phyloP scores from a whole-genome alignment of 257 asterid species.

The Nicotiana tabacum region DNA sequence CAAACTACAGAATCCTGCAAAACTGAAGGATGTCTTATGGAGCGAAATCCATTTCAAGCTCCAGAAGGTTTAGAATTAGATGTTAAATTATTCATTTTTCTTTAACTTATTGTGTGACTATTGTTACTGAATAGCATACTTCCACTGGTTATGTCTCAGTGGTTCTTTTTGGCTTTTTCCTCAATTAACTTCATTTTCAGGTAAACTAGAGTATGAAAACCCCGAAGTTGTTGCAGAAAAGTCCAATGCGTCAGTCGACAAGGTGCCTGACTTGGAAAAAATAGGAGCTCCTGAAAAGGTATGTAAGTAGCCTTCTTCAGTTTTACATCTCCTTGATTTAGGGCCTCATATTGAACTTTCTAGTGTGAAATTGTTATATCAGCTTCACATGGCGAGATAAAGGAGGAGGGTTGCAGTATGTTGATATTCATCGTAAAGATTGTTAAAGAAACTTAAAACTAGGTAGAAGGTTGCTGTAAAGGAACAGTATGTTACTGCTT shows the following conservation, averaged over 20 bases:
- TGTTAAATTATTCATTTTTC: not conserved
- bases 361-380: not conserved
- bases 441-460: not conserved
- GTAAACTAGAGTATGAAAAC: constrained; percentile 24
- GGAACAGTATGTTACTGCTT: not conserved
- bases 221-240: constrained; percentile 27
- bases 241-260: constrained; percentile 23
- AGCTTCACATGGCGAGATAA: not conserved
- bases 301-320: constrained; percentile 6
- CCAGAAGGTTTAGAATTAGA: constrained; percentile 37
- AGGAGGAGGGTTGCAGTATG: not conserved
- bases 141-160: not conserved
- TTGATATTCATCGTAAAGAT: not conserved
- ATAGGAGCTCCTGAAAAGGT: constrained; percentile 46
- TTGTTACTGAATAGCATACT: not conserved
- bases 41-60: constrained; percentile 23
- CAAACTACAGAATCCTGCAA: constrained; percentile 31
- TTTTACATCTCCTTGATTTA: not conserved
- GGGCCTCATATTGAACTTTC: not conserved
- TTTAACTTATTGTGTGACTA: not conserved
- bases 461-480: not conserved
- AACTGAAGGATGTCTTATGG: constrained; percentile 19
- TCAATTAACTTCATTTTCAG: constrained; percentile 22
- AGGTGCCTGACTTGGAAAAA: constrained; percentile 27
- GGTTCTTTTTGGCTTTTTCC: not conserved